Evolutionary conservation across 805 yeast species (phyloP), one percentile per base, ranked within the genome.

Genomic region (Ogataea pilisensis): DNA sequence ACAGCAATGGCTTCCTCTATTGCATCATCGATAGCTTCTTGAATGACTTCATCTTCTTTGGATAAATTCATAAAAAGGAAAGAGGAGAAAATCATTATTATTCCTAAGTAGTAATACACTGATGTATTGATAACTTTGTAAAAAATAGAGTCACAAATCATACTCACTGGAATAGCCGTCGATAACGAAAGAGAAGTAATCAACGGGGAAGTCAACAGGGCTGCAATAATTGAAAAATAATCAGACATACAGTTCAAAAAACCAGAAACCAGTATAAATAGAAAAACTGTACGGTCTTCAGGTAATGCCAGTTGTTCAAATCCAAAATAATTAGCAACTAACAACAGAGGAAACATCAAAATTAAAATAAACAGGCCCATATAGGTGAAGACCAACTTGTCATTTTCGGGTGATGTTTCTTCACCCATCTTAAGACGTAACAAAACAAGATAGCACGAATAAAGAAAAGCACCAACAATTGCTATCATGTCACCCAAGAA

Each of bases 171-270:
- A 27, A 76, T 73, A 0, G 74, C 70, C 0, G 76, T 65, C 1
- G 80, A 73, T 27, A 76, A 55, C 3, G 79, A 73, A 29, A 76
- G 59, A 3, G 79, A 65, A 2, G 77, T 69, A 13, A 75, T 67
- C 41, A 76, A 63, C 1, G 82, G 82, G 35, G 78, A 73, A 1
- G 80, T 76, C 30, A 75, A 60, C 17, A 76, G 53, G 62, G 74
- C 66, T 7, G 80, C 78, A 12, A 73, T 50, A n/a, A 75, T 66
- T 1, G 76, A 70, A 26, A 66, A 63, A 45, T 69, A 76, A 48
- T 76, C 82, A 0, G 79, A 73, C 6, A 72, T 51, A 16, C 71
- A 69, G 8, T 75, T 68, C 28, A 73, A 63, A 3, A 73, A 48
- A 0, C 78, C 76, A 42, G 73, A 66, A 33, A 65, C 42, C 1